Evolutionary conservation across 176 grass and related monocot genomes (phyloP).

Genomic region (Musa schizocarpa): DNA sequence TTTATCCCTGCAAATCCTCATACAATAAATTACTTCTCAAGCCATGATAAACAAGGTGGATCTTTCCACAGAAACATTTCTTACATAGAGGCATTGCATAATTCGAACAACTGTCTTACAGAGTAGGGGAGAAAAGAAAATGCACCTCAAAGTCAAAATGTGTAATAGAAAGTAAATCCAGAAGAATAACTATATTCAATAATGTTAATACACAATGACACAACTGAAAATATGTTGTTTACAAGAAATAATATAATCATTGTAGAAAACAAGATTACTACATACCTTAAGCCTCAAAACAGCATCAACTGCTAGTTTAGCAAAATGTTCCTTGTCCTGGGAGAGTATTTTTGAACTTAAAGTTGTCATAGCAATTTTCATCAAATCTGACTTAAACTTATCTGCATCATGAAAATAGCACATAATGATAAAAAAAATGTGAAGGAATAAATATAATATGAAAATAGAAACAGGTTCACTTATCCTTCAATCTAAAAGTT

Average conservation of each 20-base stretch:
- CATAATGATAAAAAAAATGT: background rate
- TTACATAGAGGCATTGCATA: no score
- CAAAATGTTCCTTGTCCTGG: constrained; percentile 96
- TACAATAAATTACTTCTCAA: no score
- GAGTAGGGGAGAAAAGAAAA: no score
- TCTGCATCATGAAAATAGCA: constrained; percentile 35
- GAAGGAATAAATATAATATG: background rate
- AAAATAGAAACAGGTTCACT: background rate
- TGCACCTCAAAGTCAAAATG: no score
- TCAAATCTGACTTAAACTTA: constrained; percentile 74
- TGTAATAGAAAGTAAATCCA: no score
- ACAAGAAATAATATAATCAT: background rate
- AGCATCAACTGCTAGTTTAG: constrained; percentile 90
- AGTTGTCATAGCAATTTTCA: constrained; percentile 98
- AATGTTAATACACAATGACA: no score
- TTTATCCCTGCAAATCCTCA: no score
- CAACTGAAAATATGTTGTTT: no score
- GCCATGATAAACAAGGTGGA: no score
- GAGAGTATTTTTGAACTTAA: constrained; percentile 97
- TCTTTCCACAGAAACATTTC: no score
- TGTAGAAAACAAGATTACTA: background rate
- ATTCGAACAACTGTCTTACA: no score
- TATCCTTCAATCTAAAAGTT: background rate
- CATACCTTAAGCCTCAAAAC: constrained; percentile 94
- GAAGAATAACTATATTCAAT: no score